These are phyloP conservation scores for Triticum urartu DNA, from an alignment of 176 grass and related monocot species.

Conservation along the genomic window DNA sequence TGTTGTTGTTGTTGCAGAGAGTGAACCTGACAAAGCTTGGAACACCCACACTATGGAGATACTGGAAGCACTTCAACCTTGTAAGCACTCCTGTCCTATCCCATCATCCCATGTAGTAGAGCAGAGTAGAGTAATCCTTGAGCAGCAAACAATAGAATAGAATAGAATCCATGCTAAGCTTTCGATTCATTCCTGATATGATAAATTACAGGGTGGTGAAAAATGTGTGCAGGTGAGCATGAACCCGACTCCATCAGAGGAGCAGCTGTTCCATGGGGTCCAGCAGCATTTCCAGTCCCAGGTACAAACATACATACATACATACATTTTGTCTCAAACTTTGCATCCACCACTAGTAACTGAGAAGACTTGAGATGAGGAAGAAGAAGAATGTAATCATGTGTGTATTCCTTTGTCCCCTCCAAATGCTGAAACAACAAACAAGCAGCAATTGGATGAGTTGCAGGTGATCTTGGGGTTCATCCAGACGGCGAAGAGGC, in stretches of 20 bases:
- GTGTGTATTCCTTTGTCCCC: neutral
- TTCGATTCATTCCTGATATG: neutral
- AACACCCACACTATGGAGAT: conserved; percentile 72
- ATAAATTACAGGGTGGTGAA: neutral
- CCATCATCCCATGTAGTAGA: too few relatives aligned
- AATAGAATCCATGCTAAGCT: neutral
- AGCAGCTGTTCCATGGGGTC: conserved; percentile 63
- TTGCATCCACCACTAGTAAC: neutral
- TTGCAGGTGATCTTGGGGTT: conserved; percentile 75
- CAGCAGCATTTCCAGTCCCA: conserved; percentile 80
- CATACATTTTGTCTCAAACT: neutral
- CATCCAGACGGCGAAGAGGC: conserved; percentile 60
- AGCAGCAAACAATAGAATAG: neutral
- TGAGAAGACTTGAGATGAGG: neutral
- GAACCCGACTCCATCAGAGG: conserved; percentile 72
- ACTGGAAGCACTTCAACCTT: conserved; percentile 88
- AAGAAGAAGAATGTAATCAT: neutral
- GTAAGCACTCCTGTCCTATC: conserved; percentile 28
- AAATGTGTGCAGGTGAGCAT: conserved; percentile 55
- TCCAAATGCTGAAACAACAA: conserved; percentile 40
- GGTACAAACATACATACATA: conserved; percentile 35
- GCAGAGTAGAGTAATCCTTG: neutral
- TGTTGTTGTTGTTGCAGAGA: conserved; percentile 40
- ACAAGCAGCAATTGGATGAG: conserved; percentile 63
- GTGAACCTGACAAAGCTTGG: conserved; percentile 79